Evolutionary conservation across 225 moss, liverwort and hornwort species (phyloP).

Genomic region (Marchantia polymorpha): DNA sequence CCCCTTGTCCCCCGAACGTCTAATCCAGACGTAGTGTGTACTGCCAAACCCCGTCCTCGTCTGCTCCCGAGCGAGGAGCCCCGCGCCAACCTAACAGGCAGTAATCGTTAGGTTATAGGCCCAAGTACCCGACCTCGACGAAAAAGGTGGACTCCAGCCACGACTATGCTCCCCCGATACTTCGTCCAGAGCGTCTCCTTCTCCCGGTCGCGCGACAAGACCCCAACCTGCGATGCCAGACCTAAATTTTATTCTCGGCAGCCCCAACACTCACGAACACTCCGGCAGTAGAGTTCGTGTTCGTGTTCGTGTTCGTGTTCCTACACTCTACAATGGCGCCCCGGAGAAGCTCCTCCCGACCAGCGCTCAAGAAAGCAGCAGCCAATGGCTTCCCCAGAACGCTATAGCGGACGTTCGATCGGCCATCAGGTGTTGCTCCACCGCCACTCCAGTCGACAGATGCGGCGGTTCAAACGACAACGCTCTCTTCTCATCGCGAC

Average conservation of each 20-base stretch:
- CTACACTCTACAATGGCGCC: background rate
- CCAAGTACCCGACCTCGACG: background rate
- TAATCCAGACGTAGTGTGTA: background rate
- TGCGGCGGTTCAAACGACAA: conserved; percentile 10
- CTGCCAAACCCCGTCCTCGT: background rate
- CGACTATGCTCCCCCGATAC: background rate
- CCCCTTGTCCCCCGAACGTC: background rate
- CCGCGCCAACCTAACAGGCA: background rate
- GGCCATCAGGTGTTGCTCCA: background rate
- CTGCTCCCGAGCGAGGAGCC: background rate
- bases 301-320: background rate
- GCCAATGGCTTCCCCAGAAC: too few relatives aligned
- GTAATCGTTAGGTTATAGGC: background rate
- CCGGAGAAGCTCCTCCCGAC: background rate
- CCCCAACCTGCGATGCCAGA: too few relatives aligned
- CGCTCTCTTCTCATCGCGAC: background rate
- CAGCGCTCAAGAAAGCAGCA: background rate
- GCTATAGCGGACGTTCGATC: too few relatives aligned
- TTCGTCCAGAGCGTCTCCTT: background rate
- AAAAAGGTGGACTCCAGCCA: background rate
- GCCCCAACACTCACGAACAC: too few relatives aligned
- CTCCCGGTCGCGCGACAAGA: too few relatives aligned
- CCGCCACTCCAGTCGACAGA: conserved; percentile 11
- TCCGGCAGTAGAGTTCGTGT: background rate
- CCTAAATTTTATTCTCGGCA: too few relatives aligned